Evolutionary conservation across 208 protist species (phyloP).

Genomic region (Acanthamoeba triangularis): DNA sequence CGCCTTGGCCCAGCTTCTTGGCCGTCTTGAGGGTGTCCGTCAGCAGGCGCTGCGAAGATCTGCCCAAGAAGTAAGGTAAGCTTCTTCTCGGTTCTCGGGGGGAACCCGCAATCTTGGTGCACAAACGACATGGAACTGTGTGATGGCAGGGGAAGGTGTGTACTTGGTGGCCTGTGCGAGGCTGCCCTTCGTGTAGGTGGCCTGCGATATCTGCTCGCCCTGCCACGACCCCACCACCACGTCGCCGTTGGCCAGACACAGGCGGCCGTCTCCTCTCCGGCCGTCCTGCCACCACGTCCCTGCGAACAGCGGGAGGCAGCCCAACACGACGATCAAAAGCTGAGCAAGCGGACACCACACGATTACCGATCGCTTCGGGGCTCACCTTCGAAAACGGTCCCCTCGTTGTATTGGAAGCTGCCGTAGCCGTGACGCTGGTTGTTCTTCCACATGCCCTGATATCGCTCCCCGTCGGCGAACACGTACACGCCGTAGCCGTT

Average conservation of each 20-base stretch:
- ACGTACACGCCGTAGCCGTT: constrained; percentile 30
- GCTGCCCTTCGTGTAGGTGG: constrained; percentile 2
- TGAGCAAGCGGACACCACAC: neutral
- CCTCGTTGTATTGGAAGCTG: constrained; percentile 42
- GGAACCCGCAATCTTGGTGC: no score
- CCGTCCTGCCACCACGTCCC: constrained; percentile 42
- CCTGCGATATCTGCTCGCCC: constrained; percentile 18
- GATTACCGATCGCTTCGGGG: neutral
- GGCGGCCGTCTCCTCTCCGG: neutral
- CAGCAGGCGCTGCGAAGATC: neutral
- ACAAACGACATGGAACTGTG: no score
- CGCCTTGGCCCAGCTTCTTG: neutral
- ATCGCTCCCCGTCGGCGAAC: constrained; percentile 48
- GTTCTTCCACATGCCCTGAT: constrained; percentile 48
- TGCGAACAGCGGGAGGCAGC: no score
- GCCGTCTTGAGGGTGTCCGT: neutral
- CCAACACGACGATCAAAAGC: no score
- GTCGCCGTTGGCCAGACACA: constrained; percentile 43
- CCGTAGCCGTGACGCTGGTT: constrained; percentile 57
- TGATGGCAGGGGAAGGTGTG: neutral
- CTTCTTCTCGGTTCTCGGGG: no score
- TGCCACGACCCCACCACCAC: constrained; percentile 16
- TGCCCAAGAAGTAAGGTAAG: neutral
- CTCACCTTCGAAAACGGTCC: constrained; percentile 26
- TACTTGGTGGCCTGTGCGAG: constrained; percentile 39